Conservation (phyloP, 2,329 filamentous ascomycete species). For the Colletotrichum godetiae region DNA sequence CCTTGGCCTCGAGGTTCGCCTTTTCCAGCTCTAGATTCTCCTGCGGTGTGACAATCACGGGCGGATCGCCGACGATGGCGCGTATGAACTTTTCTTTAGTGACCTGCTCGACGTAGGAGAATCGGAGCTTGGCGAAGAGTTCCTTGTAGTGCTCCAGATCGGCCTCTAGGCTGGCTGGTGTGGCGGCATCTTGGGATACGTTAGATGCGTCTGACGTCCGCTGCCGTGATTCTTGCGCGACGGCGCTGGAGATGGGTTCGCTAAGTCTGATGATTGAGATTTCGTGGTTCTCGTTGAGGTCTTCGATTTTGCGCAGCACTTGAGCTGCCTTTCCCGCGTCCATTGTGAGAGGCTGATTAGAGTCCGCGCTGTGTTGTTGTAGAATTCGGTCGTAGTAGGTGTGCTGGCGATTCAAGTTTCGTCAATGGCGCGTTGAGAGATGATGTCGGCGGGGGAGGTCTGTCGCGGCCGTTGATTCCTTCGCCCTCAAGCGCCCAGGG, state of each 20-base stretch:
- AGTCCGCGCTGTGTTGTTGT: not conserved
- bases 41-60: conserved; percentile 81
- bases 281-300: conserved; percentile 68
- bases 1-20: conserved; percentile 77
- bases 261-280: conserved; percentile 82
- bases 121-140: conserved; percentile 94
- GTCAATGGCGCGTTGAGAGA: not conserved
- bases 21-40: conserved; percentile 85
- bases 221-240: conserved; percentile 52
- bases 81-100: conserved; percentile 98
- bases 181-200: conserved; percentile 72
- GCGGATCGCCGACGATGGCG: conserved; percentile 90
- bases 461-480: not conserved
- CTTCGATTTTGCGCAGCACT: conserved; percentile 60
- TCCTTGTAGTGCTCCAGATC: conserved; percentile 94
- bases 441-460: not conserved
- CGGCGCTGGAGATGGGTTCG: conserved; percentile 74
- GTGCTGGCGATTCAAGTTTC: not conserved
- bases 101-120: conserved; percentile 97
- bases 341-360: conserved; percentile 39
- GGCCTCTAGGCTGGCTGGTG: conserved; percentile 81
- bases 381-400: not conserved
- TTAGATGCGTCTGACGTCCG: conserved; percentile 80
- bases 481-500: not conserved
- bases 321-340: conserved; percentile 48